Evolutionary conservation across 2,329 filamentous ascomycete species (phyloP), one percentile per base, ranked within the genome.

Genomic region (Sporothrix brasiliensis): DNA sequence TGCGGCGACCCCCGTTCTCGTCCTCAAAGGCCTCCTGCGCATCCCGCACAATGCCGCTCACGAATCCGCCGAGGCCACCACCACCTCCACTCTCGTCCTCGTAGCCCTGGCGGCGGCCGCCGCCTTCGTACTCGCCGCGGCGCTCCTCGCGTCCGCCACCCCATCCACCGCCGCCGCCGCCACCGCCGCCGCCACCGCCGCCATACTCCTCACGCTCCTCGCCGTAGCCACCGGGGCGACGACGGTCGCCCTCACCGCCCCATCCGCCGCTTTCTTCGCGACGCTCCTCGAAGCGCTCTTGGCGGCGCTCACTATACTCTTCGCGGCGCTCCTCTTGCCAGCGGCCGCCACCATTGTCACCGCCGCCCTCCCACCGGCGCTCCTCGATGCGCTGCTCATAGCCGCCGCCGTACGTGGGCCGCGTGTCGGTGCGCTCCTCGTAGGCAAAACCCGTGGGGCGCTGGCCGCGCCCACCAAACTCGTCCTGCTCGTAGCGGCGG

Each of bases 301-400:
- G 73, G 14, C 65, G 53, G 30, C 56, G 34, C 10, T 60, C 56
- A 60, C 19, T 67, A 2, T 24, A 16, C 44, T 75, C 72, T 54
- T 76, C 74, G 30, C n/a, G 50, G 2, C 61, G 50, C 24, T 77
- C 76, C 67, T 78, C 73, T 52, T 74, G 61, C 61, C 61, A 65
- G 61, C 61, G 44, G 47, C 61, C 61, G 19, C 61, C 47, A 41
- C 74, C 75, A 44, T 74, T 72, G 49, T 74, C 73, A 27, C 77
- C 75, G 54, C 75, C 74, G 7, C 75, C 75, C 24, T 78, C 74
- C 69, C 86, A 84, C 24, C 79, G 82, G 41, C 83, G 82, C 78
- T 90, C 86, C 49, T 63, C 58, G 21, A 85, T 86, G 52, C 82
- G 85, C 73, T 87, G 81, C 75, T 89, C 85, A 72, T 87, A 89